Evolutionary conservation across 2,329 filamentous ascomycete genomes (phyloP), one percentile per base, ranked within the genome.

Genomic region (Microdochium trichocladiopsis): DNA sequence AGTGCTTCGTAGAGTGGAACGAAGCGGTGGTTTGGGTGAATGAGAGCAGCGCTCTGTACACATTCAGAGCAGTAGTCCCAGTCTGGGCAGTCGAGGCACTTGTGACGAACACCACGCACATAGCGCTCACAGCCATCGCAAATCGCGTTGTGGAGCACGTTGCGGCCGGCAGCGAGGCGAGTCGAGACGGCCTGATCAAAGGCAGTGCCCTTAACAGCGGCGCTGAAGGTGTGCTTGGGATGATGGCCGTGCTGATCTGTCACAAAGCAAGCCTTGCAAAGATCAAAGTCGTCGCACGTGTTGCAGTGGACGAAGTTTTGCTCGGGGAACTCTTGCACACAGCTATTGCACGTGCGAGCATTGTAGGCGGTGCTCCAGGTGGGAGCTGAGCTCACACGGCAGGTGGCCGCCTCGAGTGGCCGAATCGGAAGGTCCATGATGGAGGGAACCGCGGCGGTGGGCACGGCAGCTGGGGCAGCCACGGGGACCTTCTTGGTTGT

Each of bases 41-140:
- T 83, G 61, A 83, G 78, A 55, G 72, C 69, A 47, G 89, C 86
- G 58, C 78, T 82, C 61, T 77, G 72, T 53, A 90, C 70, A 70
- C 95, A 99, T 9, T 82, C 75, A 23, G 80, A 78, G 76, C 94
- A 99, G 73, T 89, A 97, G 65, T 99, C 94, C 88, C 90, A 99
- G 69, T 99, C 94, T 45, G 95, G 94, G 75, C 94, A 99, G 67
- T 90, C 86, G 58, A 97, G 78, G 69, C 94, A 99, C 79, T 99
- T 99, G 81, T 97, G 87, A 60, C 94, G 93, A 53, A 96, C 79
- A 61, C 94, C 95, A 60, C 80, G 78, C 63, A 99, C 94, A 68
- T 83, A 84, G 78, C 85, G 87, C 62, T 97, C 89, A 68, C 95
- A 99, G 41, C 90, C 90, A 73, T 99, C 94, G 66, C 94, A 99